phyloP scores from a whole-genome alignment of 192 early-diverging fungal genomes.

The Backusella westeae region DNA sequence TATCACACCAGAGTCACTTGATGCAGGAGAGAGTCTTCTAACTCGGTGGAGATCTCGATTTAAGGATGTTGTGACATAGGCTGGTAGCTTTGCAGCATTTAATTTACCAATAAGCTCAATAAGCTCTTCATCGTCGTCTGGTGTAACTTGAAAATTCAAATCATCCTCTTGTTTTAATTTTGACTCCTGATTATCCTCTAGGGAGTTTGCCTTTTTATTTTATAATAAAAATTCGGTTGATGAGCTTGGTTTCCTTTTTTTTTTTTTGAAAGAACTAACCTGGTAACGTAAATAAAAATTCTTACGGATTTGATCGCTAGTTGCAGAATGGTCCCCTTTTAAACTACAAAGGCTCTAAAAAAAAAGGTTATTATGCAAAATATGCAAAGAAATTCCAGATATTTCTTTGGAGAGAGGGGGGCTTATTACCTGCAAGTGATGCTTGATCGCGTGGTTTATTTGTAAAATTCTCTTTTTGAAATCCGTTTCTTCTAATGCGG shows the following conservation, averaged over 20 bases:
- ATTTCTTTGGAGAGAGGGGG: neutral
- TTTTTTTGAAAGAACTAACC: slow-evolving; percentile 28
- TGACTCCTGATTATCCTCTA: neutral
- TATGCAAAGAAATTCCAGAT: slow-evolving; percentile 5
- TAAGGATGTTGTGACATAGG: slow-evolving; percentile 53
- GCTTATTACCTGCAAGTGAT: neutral
- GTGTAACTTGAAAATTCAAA: neutral
- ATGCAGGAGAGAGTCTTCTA: slow-evolving; percentile 63
- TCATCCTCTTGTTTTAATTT: neutral
- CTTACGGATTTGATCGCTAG: slow-evolving; percentile 64
- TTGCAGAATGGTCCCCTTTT: neutral
- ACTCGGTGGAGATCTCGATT: slow-evolving; percentile 67
- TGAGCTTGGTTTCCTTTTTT: neutral
- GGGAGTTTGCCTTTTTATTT: neutral
- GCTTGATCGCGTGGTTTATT: neutral
- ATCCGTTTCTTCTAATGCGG: slow-evolving; percentile 54
- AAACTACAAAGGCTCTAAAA: neutral
- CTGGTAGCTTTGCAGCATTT: slow-evolving; percentile 53
- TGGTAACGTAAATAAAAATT: slow-evolving; percentile 78
- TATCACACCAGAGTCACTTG: slow-evolving; percentile 76
- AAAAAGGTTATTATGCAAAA: slow-evolving; percentile 2
- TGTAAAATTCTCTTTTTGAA: slow-evolving; percentile 48
- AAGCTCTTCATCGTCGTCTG: slow-evolving; percentile 57
- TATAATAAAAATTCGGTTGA: neutral
- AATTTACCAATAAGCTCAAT: slow-evolving; percentile 57